Evolutionary conservation across 345 rosid genomes (phyloP).

Genomic region (Jatropha curcas): DNA sequence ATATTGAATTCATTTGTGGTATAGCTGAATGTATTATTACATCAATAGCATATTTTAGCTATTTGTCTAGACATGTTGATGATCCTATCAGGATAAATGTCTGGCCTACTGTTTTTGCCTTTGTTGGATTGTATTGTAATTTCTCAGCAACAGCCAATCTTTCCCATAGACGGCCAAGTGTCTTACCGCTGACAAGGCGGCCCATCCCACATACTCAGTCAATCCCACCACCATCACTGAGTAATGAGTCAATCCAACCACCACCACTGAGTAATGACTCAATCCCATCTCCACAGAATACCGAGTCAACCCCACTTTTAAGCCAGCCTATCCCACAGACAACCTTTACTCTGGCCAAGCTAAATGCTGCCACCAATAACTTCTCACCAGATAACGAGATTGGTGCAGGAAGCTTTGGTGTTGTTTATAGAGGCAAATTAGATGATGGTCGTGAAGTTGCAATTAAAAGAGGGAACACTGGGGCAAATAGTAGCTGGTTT

Average conservation of each 20-base stretch:
- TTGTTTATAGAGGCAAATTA: conserved; percentile 73
- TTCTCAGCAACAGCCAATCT: background rate
- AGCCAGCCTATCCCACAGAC: no score
- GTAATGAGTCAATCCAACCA: no score
- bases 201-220: no score
- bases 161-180: no score
- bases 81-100: background rate
- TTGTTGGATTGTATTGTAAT: background rate
- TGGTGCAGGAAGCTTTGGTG: conserved; percentile 80
- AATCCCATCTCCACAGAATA: background rate
- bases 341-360: conserved; percentile 61
- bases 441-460: conserved; percentile 76
- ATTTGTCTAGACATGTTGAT: background rate
- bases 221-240: no score
- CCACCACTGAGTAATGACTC: no score
- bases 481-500: conserved; percentile 51
- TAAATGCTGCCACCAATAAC: conserved; percentile 65
- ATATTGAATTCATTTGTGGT: no score
- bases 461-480: conserved; percentile 74
- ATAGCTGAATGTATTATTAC: no score
- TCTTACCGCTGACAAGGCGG: no score
- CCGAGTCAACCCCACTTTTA: no score
- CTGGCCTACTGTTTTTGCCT: conserved; percentile 1
- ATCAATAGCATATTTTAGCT: background rate
- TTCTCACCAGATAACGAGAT: conserved; percentile 75